These are phyloP conservation scores for Ilyonectria sp. DNA, from an alignment of 2,329 filamentous ascomycete species.

Conservation along the genomic window DNA sequence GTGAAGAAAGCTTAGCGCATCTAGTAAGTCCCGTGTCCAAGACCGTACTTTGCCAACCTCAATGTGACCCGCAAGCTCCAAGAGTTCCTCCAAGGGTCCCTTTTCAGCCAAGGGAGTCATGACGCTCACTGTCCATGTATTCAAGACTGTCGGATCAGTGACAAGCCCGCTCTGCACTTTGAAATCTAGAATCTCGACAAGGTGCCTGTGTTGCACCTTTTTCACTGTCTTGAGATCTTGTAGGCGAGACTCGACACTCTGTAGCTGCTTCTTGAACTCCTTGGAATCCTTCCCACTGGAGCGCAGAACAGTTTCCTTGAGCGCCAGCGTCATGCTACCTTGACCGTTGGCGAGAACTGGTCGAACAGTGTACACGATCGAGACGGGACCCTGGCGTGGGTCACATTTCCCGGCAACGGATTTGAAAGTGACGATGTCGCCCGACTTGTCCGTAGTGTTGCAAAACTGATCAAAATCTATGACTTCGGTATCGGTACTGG, in stretches of 20 bases:
- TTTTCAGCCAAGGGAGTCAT: conserved; percentile 85
- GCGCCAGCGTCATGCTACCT: conserved; percentile 74
- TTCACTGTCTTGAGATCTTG: conserved; percentile 83
- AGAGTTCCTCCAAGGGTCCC: conserved; percentile 84
- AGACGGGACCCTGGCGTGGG: conserved; percentile 76
- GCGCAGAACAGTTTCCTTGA: conserved; percentile 79
- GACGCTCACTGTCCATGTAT: conserved; percentile 80
- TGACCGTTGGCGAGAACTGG: conserved; percentile 72
- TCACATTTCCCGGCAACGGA: conserved; percentile 79
- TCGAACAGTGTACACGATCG: conserved; percentile 80
- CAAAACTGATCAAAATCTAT: conserved; percentile 79
- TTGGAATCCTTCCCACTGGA: conserved; percentile 70
- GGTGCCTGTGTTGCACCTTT: conserved; percentile 80
- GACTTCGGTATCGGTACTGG: conserved; percentile 48
- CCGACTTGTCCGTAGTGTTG: conserved; percentile 73
- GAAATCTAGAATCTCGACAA: conserved; percentile 87
- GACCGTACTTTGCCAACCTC: conserved; percentile 83
- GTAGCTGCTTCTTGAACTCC: conserved; percentile 82
- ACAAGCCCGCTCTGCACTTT: conserved; percentile 75
- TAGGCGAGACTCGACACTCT: conserved; percentile 82
- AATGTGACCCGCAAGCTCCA: conserved; percentile 84
- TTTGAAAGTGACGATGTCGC: conserved; percentile 77
- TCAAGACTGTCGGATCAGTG: conserved; percentile 53
- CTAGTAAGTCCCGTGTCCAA: conserved; percentile 93
- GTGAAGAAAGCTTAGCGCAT: conserved; percentile 90